phyloP scores from a whole-genome alignment of 495 filamentous ascomycete genomes.

The Aspergillus heteromorphus region DNA sequence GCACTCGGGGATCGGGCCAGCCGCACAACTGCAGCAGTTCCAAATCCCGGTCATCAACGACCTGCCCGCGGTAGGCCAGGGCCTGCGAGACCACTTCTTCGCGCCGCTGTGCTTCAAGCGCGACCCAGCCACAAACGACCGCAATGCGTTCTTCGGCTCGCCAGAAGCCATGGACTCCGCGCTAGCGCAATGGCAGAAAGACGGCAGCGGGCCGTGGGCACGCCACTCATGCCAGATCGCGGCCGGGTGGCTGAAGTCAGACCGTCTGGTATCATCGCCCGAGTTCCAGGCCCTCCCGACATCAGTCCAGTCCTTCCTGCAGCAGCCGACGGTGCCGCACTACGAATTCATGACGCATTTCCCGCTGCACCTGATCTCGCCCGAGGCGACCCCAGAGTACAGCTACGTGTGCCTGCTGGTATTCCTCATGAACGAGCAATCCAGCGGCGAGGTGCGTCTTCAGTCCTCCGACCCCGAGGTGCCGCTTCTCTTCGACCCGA shows the following conservation, averaged over 20 bases:
- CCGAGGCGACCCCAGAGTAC: slow-evolving; percentile 22
- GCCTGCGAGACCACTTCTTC: slow-evolving; percentile 52
- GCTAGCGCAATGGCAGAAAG: slow-evolving; percentile 40
- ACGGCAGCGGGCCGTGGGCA: slow-evolving; percentile 43
- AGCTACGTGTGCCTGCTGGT: slow-evolving; percentile 25
- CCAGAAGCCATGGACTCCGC: slow-evolving; percentile 34
- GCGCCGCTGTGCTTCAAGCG: slow-evolving; percentile 19
- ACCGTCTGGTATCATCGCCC: slow-evolving; percentile 24
- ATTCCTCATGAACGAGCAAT: slow-evolving; percentile 36
- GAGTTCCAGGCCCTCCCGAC: slow-evolving; percentile 43
- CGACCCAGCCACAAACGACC: slow-evolving; percentile 25
- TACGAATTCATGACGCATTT: slow-evolving; percentile 39
- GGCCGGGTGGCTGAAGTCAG: slow-evolving; percentile 52
- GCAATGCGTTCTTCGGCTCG: slow-evolving; percentile 27
- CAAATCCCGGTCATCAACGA: slow-evolving; percentile 47
- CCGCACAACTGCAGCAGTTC: slow-evolving; percentile 44
- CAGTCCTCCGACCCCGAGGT: slow-evolving; percentile 49
- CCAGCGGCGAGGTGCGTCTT: slow-evolving; percentile 48
- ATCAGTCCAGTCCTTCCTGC: slow-evolving; percentile 32
- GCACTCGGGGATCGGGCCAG: slow-evolving; percentile 60
- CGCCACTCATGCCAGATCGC: slow-evolving; percentile 32
- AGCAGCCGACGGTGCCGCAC: slow-evolving; percentile 40
- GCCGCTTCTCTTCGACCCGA: slow-evolving; percentile 53
- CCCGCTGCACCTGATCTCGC: slow-evolving; percentile 24
- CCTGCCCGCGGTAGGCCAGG: slow-evolving; percentile 49